Evolutionary conservation across 495 filamentous ascomycete genomes (phyloP), one percentile per base, ranked within the genome.

Genomic region (Penicillium dipodomyicola): DNA sequence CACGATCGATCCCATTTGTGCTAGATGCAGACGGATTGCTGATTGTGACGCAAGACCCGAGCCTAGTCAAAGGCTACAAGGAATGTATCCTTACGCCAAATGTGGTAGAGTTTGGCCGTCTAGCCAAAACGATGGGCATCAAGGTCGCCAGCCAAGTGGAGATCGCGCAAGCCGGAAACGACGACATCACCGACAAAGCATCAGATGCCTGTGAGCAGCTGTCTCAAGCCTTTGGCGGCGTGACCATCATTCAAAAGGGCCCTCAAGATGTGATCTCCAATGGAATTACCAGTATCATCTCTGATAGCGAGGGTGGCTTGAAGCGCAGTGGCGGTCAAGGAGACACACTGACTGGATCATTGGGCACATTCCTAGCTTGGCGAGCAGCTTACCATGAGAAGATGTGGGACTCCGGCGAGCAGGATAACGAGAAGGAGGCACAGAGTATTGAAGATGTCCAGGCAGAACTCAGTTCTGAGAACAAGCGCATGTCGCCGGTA

Each of bases 241-340:
- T 96, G 30, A 92, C 90, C 6, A 87, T 97, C 45, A 71, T 97
- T 59, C 88, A 96, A 67, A 98, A 98, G 74, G 94, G 94, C 30
- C 66, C 70, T n/a, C 83, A 83, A 49, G 94, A 98, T 69, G 83
- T 88, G 56, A 89, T 98, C 58, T 88, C 85, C 7, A 91, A 96
- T 67, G 94, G 94, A 17, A 79, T 82, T 46, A 79, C 77, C 14
- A 94, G 89, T 45, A 68, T 90, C 32, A 77, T 88, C 22, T 86
- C 85, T 41, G 91, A 96, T 63, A 66, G 88, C 22, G 70, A 81
- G 61, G 94, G 94, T 7, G 93, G 94, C 4, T 66, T 84, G 64
- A 98, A 98, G 82, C 79, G 94, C 54, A 92, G 87, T 52, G 95
- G 94, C 40, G 94, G 94, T 3, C 94, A 98, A 70, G 94, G 94